These are phyloP conservation scores for Podospora anserina DNA, from an alignment of 495 filamentous ascomycete species.

Conservation along the genomic window DNA sequence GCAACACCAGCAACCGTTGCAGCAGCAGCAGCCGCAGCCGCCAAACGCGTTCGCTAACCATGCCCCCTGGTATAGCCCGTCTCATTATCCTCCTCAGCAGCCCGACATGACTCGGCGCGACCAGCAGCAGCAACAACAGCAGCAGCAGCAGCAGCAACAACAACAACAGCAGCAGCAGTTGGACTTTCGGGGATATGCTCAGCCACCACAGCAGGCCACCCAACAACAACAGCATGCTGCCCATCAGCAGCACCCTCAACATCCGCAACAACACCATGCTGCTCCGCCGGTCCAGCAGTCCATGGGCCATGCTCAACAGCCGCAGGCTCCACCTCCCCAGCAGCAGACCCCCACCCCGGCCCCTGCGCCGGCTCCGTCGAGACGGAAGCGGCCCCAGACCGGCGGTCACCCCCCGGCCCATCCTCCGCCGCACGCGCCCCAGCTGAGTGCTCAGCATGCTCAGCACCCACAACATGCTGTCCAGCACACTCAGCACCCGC, in stretches of 20 bases:
- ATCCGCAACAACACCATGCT: conserved; percentile 34
- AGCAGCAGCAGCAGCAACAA: conserved; percentile 3
- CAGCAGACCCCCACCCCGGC: conserved; percentile 44
- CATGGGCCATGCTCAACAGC: conserved; percentile 38
- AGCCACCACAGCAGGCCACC: conserved; percentile 33
- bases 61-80: conserved; percentile 30
- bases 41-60: conserved; percentile 35
- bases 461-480: conserved; percentile 22
- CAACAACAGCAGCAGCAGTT: conserved; percentile 7
- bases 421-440: conserved; percentile 21
- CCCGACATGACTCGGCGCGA: conserved; percentile 11
- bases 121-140: conserved; percentile 9
- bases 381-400: conserved; percentile 34
- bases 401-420: conserved; percentile 25
- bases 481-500: conserved; percentile 22
- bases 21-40: conserved; percentile 24
- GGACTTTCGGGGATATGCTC: conserved; percentile 31
- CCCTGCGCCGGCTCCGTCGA: conserved; percentile 27
- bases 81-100: conserved; percentile 31
- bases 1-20: conserved; percentile 30
- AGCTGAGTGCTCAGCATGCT: conserved; percentile 20
- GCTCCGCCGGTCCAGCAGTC: conserved; percentile 33
- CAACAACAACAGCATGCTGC: conserved; percentile 20
- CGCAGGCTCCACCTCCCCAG: conserved; percentile 34
- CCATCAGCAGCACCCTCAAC: conserved; percentile 23